Evolutionary conservation across 164 flowering plant species (phyloP), one percentile per base, ranked within the genome.

Genomic region (Cinnamomum chago): DNA sequence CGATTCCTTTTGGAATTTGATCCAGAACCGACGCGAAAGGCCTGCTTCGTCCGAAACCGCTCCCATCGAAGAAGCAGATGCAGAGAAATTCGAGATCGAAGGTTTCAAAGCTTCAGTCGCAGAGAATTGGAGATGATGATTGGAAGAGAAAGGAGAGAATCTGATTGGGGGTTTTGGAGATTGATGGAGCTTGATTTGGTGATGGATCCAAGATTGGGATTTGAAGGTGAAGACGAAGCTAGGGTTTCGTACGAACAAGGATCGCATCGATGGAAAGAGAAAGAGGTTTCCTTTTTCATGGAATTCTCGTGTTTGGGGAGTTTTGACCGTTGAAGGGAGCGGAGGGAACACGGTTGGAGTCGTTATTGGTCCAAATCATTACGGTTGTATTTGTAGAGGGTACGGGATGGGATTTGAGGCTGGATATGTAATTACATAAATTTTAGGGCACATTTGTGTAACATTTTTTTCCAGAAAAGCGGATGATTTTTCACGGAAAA

Each of bases 1-100:
- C 25, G 88, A 70, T 58, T 95, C 97, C 18, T 83, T 79, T 27
- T 68, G 75, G 77, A 76, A 89, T 81, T 92, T 95, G 84, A 78
- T 86, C 97, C 97, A 95, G 68, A 83, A 82, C 30, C 82, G 72
- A 1, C 70, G 77, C 2, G 93, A 90, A 13, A 87, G 67, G 2
- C 88, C 93, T 27, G 80, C 92, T 25, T 78, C 90, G 47, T 72
- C 72, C 15, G 58, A 13, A 13, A 50, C 70, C 17, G 28, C 62
- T 66, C 24, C 70, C 76, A 50, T 73, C 33, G 15, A 20, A 7
- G 68, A n/a, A 35, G 14, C 65, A 28, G 66, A 40, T 10, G 11
- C 28, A 0, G 28, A 5, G 58, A 64, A 55, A 70, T 70, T 70
- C 62, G 30, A 55, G 25, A 9, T 14, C 50, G 28, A 24, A 15